Conservation (phyloP, 768 basidiomycete genomes). For the Hydnomerulius pinastri region DNA sequence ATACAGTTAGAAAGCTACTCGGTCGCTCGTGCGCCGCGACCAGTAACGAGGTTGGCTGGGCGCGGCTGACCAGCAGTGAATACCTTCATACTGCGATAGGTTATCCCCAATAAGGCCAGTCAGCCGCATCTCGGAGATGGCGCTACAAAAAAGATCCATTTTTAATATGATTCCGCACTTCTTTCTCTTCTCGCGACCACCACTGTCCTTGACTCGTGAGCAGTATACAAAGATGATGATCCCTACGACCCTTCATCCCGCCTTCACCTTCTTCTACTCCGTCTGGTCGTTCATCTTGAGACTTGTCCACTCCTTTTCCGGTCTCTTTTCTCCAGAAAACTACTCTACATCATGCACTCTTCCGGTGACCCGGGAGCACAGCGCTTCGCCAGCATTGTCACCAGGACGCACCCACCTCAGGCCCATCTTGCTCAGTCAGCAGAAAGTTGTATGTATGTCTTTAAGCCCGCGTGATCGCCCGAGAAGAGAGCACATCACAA, state of each 20-base stretch:
- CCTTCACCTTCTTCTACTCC: conserved; percentile 18
- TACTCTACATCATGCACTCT: conserved; percentile 11
- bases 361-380: conserved; percentile 1
- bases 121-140: no score
- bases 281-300: conserved; percentile 28
- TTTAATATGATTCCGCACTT: no score
- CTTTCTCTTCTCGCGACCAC: neutral
- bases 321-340: conserved; percentile 18
- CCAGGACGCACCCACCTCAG: conserved; percentile 3
- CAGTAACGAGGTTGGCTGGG: no score
- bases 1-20: no score
- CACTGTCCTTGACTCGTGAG: conserved; percentile 19
- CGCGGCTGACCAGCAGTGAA: no score
- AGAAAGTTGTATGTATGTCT: conserved; percentile 2
- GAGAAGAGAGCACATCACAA: neutral
- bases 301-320: conserved; percentile 29
- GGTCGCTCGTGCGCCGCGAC: no score
- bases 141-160: no score
- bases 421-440: conserved; percentile 22
- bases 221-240: conserved; percentile 12
- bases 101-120: no score
- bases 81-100: no score
- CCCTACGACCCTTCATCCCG: neutral
- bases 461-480: neutral
- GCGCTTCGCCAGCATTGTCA: neutral